These are phyloP conservation scores for Carex cristatella DNA, from an alignment of 176 grass and related monocot species.

Conservation along the genomic window DNA sequence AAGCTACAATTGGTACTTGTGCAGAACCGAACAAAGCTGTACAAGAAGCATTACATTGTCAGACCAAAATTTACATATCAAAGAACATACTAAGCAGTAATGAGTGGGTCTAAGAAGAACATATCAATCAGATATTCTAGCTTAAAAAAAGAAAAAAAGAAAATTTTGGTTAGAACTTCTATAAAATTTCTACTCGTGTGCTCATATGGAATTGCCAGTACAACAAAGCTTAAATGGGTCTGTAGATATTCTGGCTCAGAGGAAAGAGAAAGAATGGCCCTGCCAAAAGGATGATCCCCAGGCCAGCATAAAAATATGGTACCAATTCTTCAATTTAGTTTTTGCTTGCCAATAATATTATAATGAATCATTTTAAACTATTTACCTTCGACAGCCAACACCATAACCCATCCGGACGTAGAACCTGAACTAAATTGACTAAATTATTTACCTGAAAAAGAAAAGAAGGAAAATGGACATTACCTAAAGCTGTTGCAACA, in stretches of 20 bases:
- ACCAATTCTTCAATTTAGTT: not conserved
- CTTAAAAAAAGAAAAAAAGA: no score
- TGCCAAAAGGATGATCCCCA: not conserved
- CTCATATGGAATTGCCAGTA: not conserved
- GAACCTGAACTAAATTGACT: not conserved
- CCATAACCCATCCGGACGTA: not conserved
- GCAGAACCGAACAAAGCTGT: not conserved
- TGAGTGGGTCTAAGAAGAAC: no score
- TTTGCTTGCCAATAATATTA: not conserved
- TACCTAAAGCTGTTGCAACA: slow-evolving; percentile 72
- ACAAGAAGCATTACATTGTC: not conserved
- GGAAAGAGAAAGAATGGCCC: not conserved
- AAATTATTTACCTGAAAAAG: not conserved
- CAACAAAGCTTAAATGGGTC: not conserved
- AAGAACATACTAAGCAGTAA: not conserved
- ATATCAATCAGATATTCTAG: no score
- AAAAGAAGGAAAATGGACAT: not conserved
- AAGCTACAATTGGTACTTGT: slow-evolving; percentile 1
- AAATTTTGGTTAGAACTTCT: no score
- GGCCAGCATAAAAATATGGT: not conserved
- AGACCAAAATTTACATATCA: not conserved
- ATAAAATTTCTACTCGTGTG: not conserved
- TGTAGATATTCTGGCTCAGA: not conserved
- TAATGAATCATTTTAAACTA: not conserved
- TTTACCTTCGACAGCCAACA: not conserved